Evolutionary conservation across 495 filamentous ascomycete species (phyloP).

Genomic region (Jackrogersella multiformis): DNA sequence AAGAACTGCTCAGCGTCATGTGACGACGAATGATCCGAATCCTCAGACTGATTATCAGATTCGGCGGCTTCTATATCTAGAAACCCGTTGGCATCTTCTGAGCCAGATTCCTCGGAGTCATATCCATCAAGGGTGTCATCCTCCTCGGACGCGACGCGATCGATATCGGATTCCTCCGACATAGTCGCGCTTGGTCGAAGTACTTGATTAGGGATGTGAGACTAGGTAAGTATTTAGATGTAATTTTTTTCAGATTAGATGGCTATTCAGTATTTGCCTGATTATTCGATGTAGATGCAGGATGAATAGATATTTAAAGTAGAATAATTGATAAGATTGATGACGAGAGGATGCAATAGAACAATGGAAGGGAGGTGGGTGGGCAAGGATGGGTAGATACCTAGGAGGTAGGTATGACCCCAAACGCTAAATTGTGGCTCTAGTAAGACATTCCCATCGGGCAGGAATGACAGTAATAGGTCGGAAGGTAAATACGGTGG

Average conservation of each 20-base stretch:
- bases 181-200: slow-evolving; percentile 4
- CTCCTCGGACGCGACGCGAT: slow-evolving; percentile 26
- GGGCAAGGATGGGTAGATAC: neutral
- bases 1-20: slow-evolving; percentile 36
- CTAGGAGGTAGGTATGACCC: neutral
- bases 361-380: neutral
- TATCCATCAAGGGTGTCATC: slow-evolving; percentile 5
- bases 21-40: slow-evolving; percentile 8
- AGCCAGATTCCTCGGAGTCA: slow-evolving; percentile 6
- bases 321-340: neutral
- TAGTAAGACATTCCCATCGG: neutral
- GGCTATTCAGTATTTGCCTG: neutral
- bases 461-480: neutral
- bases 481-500: neutral
- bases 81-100: slow-evolving; percentile 25
- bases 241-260: neutral
- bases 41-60: slow-evolving; percentile 21
- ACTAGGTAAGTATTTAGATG: neutral
- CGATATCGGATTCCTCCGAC: slow-evolving; percentile 38
- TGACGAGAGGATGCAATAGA: neutral
- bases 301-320: neutral
- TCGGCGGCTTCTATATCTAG: slow-evolving; percentile 47
- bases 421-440: slow-evolving; percentile 11
- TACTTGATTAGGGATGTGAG: neutral
- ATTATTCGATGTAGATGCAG: neutral